Base-by-base conservation (phyloP, 805 yeast genomes). In the Ogataea glucozyma region DNA sequence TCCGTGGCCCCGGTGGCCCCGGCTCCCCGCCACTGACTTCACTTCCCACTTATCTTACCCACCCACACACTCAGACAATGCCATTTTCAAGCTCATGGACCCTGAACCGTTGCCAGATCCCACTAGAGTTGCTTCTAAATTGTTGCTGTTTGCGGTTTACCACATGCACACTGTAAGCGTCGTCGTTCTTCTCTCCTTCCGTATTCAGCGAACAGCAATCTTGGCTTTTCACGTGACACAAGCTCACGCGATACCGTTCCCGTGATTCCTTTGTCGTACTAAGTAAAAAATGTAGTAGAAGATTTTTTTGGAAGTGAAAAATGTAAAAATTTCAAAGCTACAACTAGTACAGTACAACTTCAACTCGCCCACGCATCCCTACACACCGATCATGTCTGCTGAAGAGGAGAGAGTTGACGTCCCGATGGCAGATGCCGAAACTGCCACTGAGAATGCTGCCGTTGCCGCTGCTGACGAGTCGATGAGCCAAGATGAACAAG, bases 401-500 rank as follows among this genome's bases (percentile, higher is more conserved):
- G 22, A 16, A 22, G 38, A 34, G 22, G 40, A 33, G 22, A 42
- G 23, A 33, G 42, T 37, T 12, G 55, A 51, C 34, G 50, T 31
- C 31, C 21, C 34, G 19, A 48, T 47, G 49, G 47, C 43, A 31
- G 56, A 34, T 10, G 38, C 38, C 13, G 17, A 20, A 3, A 17
- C 26, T 7, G 26, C 7, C 11, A 11, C 26, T 22, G 26, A 46
- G 20, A 46, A 37, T 38, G 31, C 31, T 55, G 60, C 30, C 29
- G 36, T 13, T 12, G 51, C 44, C 17, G 41, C 26, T 23, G 58
- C 47, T 17, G 56, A 57, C 39, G 54, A 55, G 34, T 31, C 46
- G 14, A 48, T 49, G 44, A 60, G 49, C 29, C 46, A 69, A 43
- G 70, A 71, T 38, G 74, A 71, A 45, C 78, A 75, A 50, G 78